Evolutionary conservation across 2,329 filamentous ascomycete species (phyloP).

Genomic region (Myriangium duriaei): DNA sequence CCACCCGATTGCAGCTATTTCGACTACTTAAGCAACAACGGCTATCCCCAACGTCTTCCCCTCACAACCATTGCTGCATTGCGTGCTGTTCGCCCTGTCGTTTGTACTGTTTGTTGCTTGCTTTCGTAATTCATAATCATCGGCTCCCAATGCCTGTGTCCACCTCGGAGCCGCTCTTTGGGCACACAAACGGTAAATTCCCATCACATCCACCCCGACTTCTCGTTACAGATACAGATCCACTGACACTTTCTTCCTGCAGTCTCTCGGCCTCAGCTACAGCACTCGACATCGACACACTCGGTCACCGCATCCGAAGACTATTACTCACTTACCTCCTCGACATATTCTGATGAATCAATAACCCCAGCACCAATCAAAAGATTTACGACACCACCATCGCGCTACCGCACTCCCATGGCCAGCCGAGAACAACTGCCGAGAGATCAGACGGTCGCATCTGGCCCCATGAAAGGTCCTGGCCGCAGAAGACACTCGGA

Average conservation of each 20-base stretch:
- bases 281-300: constrained; percentile 31
- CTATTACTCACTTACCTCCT: constrained; percentile 37
- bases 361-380: constrained; percentile 15
- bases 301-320: constrained; percentile 38
- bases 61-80: no score
- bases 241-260: constrained; percentile 3
- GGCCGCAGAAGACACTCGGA: constrained; percentile 17
- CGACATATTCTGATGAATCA: constrained; percentile 20
- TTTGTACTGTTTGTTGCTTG: no score
- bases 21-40: constrained; percentile 2
- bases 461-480: constrained; percentile 22
- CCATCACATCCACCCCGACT: background rate
- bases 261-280: constrained; percentile 29
- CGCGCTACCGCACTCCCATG: constrained; percentile 22
- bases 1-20: constrained; percentile 1
- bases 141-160: background rate
- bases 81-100: no score
- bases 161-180: constrained; percentile 16
- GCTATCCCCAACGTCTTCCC: constrained; percentile 8
- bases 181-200: constrained; percentile 29
- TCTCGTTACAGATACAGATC: constrained; percentile 2
- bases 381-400: constrained; percentile 23
- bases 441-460: constrained; percentile 11
- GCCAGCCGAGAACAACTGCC: constrained; percentile 18
- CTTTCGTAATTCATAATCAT: background rate